Evolutionary conservation across 257 asterid species (phyloP).

Genomic region (Ajuga chamaepitys): DNA sequence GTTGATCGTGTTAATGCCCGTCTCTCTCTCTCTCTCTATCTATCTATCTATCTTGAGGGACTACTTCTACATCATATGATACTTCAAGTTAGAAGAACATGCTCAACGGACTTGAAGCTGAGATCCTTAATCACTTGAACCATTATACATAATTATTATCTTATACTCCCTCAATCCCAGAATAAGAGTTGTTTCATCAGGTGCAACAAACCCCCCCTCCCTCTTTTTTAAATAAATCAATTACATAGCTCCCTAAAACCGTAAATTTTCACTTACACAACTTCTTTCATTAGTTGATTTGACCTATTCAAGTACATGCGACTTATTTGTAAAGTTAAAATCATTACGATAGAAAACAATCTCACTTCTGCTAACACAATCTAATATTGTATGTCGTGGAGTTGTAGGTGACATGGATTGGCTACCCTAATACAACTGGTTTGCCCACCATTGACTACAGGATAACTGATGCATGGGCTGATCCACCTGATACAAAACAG

Average conservation of each 20-base stretch:
- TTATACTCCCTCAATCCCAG: too few relatives aligned
- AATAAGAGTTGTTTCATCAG: too few relatives aligned
- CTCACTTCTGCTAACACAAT: constrained; percentile 11
- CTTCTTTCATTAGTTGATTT: too few relatives aligned
- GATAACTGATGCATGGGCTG: constrained; percentile 85
- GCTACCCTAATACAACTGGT: constrained; percentile 99
- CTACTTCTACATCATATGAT: background rate
- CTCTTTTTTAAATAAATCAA: too few relatives aligned
- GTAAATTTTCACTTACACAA: too few relatives aligned
- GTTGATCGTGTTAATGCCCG: background rate
- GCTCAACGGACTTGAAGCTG: constrained; percentile 1
- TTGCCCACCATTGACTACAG: constrained; percentile 94
- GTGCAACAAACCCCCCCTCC: too few relatives aligned
- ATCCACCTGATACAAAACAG: constrained; percentile 74
- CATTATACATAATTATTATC: background rate
- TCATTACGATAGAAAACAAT: background rate
- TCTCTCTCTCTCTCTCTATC: background rate
- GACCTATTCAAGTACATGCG: too few relatives aligned
- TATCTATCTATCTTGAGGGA: constrained; percentile 9
- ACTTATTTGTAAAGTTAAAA: too few relatives aligned
- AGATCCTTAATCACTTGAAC: background rate
- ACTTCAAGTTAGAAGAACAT: constrained; percentile 7
- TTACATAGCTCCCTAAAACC: too few relatives aligned
- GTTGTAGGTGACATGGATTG: constrained; percentile 97
- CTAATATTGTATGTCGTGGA: constrained; percentile 15